These are phyloP conservation scores for Cryphonectria parasitica DNA, from an alignment of 2,329 filamentous ascomycete genomes.

Conservation along the genomic window DNA sequence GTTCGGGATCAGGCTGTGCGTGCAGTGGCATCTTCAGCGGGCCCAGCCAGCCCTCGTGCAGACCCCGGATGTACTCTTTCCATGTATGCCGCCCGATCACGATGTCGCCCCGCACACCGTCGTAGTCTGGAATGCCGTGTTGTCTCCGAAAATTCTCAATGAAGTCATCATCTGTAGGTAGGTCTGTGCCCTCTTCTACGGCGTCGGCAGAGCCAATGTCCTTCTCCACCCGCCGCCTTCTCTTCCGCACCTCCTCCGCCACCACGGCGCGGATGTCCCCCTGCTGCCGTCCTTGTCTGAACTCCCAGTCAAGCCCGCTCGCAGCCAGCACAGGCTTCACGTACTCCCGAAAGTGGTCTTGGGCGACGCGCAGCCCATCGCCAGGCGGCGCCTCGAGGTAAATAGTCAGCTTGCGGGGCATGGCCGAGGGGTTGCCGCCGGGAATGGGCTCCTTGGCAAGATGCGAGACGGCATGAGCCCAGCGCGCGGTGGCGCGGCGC, in stretches of 20 bases:
- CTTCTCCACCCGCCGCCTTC: constrained; percentile 61
- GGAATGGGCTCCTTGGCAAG: constrained; percentile 77
- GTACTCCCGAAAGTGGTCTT: constrained; percentile 95
- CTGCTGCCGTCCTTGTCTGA: constrained; percentile 87
- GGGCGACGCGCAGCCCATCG: constrained; percentile 80
- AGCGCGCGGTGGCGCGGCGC: constrained; percentile 81
- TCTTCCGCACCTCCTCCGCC: constrained; percentile 82
- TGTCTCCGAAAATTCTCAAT: constrained; percentile 66
- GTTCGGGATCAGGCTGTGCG: constrained; percentile 34
- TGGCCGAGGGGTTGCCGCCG: constrained; percentile 57
- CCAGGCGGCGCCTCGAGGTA: constrained; percentile 85
- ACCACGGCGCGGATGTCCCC: constrained; percentile 89
- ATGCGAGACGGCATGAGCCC: constrained; percentile 83
- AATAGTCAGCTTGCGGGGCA: constrained; percentile 84
- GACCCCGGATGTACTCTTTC: constrained; percentile 93
- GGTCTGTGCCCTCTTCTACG: constrained; percentile 46
- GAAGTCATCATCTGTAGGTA: constrained; percentile 60
- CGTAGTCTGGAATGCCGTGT: constrained; percentile 71
- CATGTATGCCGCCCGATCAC: constrained; percentile 90
- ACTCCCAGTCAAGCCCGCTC: constrained; percentile 93
- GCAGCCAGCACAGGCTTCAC: constrained; percentile 90
- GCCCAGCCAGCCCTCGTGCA: constrained; percentile 96
- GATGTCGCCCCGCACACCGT: constrained; percentile 79
- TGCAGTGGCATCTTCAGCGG: constrained; percentile 68
- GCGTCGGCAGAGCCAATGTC: constrained; percentile 41